Base-by-base conservation (phyloP, 805 yeast genomes). In the Saccharomycopsis guyanensis region DNA sequence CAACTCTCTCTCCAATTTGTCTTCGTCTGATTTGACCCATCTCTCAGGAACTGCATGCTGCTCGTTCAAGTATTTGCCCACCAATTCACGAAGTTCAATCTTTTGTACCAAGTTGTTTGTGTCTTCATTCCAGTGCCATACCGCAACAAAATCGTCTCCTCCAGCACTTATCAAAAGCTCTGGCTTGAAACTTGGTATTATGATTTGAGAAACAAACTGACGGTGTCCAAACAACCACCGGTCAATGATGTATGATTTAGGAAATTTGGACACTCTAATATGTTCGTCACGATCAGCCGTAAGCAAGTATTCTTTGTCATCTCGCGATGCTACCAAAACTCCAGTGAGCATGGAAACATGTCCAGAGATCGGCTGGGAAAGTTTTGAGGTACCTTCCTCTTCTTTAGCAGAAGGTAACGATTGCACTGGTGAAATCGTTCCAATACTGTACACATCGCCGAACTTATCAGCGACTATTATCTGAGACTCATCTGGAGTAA, bases 261-360 rank as follows among this genome's bases (percentile, higher is more conserved):
- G 97, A 57, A 74, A 87, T 53, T 78, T 73, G 2, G 96, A 76
- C 15, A 93, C 71, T 60, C 94, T 75, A 52, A 93, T 83, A 63
- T 94, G 99, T 64, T 93, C 99, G 64, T 93, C 99, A 64, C 98
- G 75, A 66, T 93, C 99, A 33, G 89, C 79, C 1, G 95, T 80
- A 13, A 89, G 61, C 50, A 64, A 82, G 38, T 62, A 66, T 52
- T 71, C 69, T 5, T 57, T 42, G 16, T 54, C 41, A 25, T 68
- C 63, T 38, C 64, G 60, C 2, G 57, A 55, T 10, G 72, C 68
- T 23, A 79, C 66, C 24, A 71, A 58, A 2, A 89, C 73, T 52
- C 80, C 87, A n/a, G 95, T 84, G 51, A 93, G 73, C 96, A 93
- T 87, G 2, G 97, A 89, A 3, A 93, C 97, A 64, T 93, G 99